These are phyloP conservation scores for Thalassiosira hispida DNA, from an alignment of 352 stramenopile genomes.

Conservation along the genomic window DNA sequence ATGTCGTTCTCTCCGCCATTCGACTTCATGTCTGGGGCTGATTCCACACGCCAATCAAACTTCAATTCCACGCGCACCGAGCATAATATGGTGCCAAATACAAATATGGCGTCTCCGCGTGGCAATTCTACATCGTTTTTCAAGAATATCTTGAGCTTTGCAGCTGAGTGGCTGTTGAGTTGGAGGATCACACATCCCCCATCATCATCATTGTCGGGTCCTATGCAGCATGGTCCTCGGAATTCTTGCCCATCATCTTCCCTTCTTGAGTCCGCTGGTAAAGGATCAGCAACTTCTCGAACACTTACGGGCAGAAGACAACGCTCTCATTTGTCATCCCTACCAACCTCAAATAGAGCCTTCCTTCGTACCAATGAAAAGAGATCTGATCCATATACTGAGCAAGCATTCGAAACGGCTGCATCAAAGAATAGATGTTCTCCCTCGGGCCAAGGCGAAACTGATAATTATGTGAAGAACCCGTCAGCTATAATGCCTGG, in stretches of 20 bases:
- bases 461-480: slow-evolving; percentile 13
- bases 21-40: neutral
- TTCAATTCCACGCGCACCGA: neutral
- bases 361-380: slow-evolving; percentile 2
- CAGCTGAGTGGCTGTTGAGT: slow-evolving; percentile 7
- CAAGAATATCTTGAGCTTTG: slow-evolving; percentile 4
- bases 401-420: neutral
- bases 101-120: neutral
- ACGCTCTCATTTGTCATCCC: neutral
- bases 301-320: neutral
- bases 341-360: neutral
- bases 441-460: neutral
- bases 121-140: neutral
- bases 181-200: neutral
- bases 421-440: too few species aligned
- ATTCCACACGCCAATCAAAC: slow-evolving; percentile 4
- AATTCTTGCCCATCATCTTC: neutral
- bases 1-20: neutral
- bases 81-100: neutral
- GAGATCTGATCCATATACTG: neutral
- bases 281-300: slow-evolving; percentile 1
- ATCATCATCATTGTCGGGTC: neutral
- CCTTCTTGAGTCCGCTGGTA: neutral
- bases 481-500: slow-evolving; percentile 13
- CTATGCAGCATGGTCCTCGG: neutral